A percentile compares a stretch with the other conserved stretches of the same genome.
phyloP scores from a whole-genome alignment of 306 rosid species.

The Hippophae rhamnoides region DNA sequence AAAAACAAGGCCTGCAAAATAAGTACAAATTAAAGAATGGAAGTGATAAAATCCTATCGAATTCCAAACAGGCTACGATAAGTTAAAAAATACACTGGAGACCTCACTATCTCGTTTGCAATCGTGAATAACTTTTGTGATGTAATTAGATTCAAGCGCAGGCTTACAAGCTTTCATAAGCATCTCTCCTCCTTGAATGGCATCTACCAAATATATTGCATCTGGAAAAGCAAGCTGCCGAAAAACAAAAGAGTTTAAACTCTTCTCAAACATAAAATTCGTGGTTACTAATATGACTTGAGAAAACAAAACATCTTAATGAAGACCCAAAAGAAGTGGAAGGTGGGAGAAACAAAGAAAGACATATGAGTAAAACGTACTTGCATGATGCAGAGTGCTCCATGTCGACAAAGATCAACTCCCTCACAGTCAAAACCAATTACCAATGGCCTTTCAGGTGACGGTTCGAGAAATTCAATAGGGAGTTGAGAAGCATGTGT shows the following conservation, averaged over 20 bases:
- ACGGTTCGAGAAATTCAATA: conserved; percentile 63
- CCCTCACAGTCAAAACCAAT: conserved; percentile 94
- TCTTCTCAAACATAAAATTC: too few relatives aligned
- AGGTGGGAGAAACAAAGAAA: background rate
- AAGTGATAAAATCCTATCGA: conserved; percentile 1
- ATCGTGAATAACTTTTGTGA: conserved; percentile 97
- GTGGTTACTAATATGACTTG: too few relatives aligned
- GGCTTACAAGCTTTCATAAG: conserved; percentile 92
- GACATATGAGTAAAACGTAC: conserved; percentile 21
- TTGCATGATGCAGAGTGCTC: conserved; percentile 83
- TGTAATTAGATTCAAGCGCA: conserved; percentile 82
- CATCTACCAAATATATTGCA: conserved; percentile 94
- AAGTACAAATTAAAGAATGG: conserved; percentile 15
- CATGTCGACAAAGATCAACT: conserved; percentile 75
- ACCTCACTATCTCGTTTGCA: conserved; percentile 99
- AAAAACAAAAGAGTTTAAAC: conserved; percentile 6
- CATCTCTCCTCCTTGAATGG: conserved; percentile 65
- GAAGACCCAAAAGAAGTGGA: too few relatives aligned
- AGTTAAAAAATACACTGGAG: conserved; percentile 23
- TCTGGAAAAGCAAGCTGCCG: conserved; percentile 90
- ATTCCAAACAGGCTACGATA: conserved; percentile 3
- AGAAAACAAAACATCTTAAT: too few relatives aligned
- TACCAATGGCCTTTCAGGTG: conserved; percentile 37
- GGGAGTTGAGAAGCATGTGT: conserved; percentile 77
- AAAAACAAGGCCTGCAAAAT: conserved; percentile 76